Base-by-base conservation (phyloP, 345 rosid species). In the Durio zibethinus region DNA sequence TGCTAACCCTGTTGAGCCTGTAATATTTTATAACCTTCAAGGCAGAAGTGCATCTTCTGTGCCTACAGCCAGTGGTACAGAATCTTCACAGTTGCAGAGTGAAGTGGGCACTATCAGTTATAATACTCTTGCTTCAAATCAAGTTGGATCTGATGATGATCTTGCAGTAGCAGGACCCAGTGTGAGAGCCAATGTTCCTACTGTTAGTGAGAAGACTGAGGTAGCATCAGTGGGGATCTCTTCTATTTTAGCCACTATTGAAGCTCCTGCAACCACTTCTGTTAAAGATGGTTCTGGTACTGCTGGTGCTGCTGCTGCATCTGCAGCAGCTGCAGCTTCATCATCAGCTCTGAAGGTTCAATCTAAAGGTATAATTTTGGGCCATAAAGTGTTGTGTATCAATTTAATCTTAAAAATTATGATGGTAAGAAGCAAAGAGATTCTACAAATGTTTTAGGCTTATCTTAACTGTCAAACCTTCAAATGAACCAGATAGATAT, bases 331-430 rank as follows among this genome's bases (percentile, higher is more conserved):
- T 64, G 71, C 87, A 29, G 79, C 78, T 50, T 57, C 89, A 59
- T 75, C 88, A 62, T 69, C 83, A 36, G 77, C 80, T 76, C 74
- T 87, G 23, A 95, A 89, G 78, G 84, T 73, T 80, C 94, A 89
- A 79, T 75, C 97, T 10, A 96, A 91, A 91, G 99, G 99, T 96
- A 83, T 60, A 67, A 36, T 54, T 76, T 77, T 56, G 63, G 38
- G 36, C 12, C n/a, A 25, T 16, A 40, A 38, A 60, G 4, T 21
- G 42, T 75, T 35, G 6, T 33, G n/a, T 61, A 25, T 40, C 27
- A 27, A 29, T 45, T 7, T 31, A 16, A 27, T 67, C 40, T 69
- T 45, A 2, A 43, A 71, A 16, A 18, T 10, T 52, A 72, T 52
- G 29, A 72, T 50, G 43, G 40, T 18, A 33, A 31, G 43, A 18